Conservation (phyloP, 2,329 filamentous ascomycete species). For the Lomentospora prolificans region DNA sequence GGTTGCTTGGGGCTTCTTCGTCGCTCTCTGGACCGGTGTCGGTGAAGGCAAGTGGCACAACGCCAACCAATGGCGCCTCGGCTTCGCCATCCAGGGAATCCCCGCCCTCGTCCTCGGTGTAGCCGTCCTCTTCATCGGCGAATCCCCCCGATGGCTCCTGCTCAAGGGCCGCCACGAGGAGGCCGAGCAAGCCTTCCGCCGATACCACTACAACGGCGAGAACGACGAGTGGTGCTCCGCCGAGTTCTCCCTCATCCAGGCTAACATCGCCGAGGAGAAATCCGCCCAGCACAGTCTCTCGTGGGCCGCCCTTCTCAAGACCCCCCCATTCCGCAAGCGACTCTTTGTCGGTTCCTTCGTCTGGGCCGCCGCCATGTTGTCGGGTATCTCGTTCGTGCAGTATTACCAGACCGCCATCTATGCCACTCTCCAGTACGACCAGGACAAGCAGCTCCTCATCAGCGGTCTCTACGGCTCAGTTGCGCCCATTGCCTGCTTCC, state of each 20-base stretch:
- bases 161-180: conserved; percentile 30
- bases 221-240: conserved; percentile 29
- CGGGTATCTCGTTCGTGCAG: conserved; percentile 31
- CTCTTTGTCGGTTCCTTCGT: conserved; percentile 29
- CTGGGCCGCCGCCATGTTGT: conserved; percentile 31
- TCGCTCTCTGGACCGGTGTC: conserved; percentile 41
- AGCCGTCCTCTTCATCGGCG: conserved; percentile 32
- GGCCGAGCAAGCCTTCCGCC: conserved; percentile 31
- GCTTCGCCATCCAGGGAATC: conserved; percentile 39
- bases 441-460: conserved; percentile 27
- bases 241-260: conserved; percentile 25
- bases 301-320: conserved; percentile 24
- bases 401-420: conserved; percentile 33
- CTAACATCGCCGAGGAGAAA: conserved; percentile 25
- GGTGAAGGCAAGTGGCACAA: conserved; percentile 34
- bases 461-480: conserved; percentile 29
- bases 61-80: conserved; percentile 28
- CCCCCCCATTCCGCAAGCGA: conserved; percentile 23
- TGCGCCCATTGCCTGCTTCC: conserved; percentile 25
- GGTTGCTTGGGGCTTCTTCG: conserved; percentile 39
- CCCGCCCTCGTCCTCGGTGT: conserved; percentile 38
- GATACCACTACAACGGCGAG: conserved; percentile 42
- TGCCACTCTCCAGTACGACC: conserved; percentile 25
- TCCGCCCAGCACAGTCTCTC: conserved; percentile 19
- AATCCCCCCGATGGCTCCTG: conserved; percentile 37